Base-by-base conservation (phyloP, 768 basidiomycete species). In the Trametes punicea region DNA sequence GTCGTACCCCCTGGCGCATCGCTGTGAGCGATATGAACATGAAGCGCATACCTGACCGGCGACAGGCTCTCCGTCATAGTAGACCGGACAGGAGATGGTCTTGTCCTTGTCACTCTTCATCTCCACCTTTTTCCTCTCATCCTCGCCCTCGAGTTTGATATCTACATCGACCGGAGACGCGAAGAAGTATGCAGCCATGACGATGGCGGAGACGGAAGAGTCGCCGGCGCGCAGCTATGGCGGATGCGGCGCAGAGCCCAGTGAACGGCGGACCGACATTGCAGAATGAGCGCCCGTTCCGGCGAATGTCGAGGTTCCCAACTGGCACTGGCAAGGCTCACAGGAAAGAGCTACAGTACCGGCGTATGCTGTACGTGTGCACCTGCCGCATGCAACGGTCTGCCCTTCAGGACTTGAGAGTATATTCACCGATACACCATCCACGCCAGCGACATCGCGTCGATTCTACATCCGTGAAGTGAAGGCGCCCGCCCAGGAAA, bases 21-120 rank as follows among this genome's bases (percentile, higher is more conserved):
- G 15, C 13, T n/a, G n/a, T 7, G 34, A n/a, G 34, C 13, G 34
- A 8, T 31, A 31, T n/a, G 42, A n/a, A 45, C 9, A 31, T 20
- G 39, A 8, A 38, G 41, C 23, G 70, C 72, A 69, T 65, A 94
- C 94, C 83, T 91, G 87, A 3, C 97, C 95, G 16, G 77, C 68
- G 30, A 98, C 80, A n/a, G 87, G 85, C 67, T 98, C 96, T 6
- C 96, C 97, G 70, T 98, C 97, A 68, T 91, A 95, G 70, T 92
- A 98, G 6, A 98, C 87, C 2, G 95, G 93, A 78, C 88, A 93
- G 55, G 88, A 83, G 47, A 87, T 79, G 56, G 78, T 77, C 69
- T 88, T 86, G 42, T 96, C 94, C 73, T 95, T 94, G 60, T 95
- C 93, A 26, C 79, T 77, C 74, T 97, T 97, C 62, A 88, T 79